phyloP scores from a whole-genome alignment of 2,329 filamentous ascomycete genomes.

The Trichoderma oligosporum region DNA sequence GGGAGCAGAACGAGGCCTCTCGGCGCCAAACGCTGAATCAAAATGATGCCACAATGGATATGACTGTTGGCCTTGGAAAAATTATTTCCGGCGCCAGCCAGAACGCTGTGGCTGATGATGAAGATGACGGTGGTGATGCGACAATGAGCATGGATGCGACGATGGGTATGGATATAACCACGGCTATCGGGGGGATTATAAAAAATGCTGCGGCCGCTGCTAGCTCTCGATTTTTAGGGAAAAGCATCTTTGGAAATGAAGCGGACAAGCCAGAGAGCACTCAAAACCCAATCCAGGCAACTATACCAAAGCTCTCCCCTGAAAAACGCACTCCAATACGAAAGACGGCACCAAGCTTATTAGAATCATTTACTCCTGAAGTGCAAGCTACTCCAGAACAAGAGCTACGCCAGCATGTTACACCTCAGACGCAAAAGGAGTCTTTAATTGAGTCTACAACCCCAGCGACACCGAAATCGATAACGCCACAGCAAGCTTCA shows the following conservation, averaged over 20 bases:
- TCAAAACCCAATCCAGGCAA: constrained; percentile 35
- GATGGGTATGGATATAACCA: constrained; percentile 66
- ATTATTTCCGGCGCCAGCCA: constrained; percentile 40
- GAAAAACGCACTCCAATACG: constrained; percentile 21
- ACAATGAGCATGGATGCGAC: constrained; percentile 31
- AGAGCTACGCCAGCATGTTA: constrained; percentile 43
- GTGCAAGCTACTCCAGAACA: constrained; percentile 51
- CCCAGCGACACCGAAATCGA: constrained; percentile 20
- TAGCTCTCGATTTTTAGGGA: constrained; percentile 41
- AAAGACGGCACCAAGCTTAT: constrained; percentile 32
- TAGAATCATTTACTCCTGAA: constrained; percentile 50
- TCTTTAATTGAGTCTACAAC: constrained; percentile 20
- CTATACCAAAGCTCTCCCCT: constrained; percentile 25
- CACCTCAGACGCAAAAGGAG: background rate
- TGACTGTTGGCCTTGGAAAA: constrained; percentile 56
- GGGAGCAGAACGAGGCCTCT: constrained; percentile 25
- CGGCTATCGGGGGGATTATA: constrained; percentile 60
- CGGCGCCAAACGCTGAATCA: constrained; percentile 27
- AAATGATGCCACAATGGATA: constrained; percentile 46
- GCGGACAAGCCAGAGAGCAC: constrained; percentile 46
- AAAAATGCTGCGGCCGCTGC: constrained; percentile 29
- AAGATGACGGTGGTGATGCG: constrained; percentile 21
- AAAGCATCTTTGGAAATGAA: constrained; percentile 58
- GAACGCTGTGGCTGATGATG: background rate
- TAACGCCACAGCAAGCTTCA: constrained; percentile 9